Evolutionary conservation across 805 yeast genomes (phyloP).

Genomic region (Yueomyces sinensis): DNA sequence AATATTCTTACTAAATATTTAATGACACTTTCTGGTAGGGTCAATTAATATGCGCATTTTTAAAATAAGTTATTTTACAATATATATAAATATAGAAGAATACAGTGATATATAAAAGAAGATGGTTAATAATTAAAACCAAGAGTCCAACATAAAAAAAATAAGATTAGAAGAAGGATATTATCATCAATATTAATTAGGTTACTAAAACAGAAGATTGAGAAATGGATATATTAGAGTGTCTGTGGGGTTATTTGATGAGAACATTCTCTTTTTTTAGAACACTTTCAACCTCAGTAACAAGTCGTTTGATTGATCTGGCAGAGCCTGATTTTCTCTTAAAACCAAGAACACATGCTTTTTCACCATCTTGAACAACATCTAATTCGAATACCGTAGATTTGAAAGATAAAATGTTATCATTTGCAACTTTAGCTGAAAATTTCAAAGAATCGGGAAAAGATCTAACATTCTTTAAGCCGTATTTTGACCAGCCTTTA

Average conservation of each 20-base stretch:
- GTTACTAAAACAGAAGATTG: background rate
- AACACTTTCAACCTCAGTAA: slow-evolving; percentile 51
- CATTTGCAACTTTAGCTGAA: slow-evolving; percentile 49
- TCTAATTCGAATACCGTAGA: slow-evolving; percentile 50
- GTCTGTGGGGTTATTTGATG: slow-evolving; percentile 2
- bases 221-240: too few species aligned
- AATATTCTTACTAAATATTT: too few species aligned
- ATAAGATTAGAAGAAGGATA: background rate
- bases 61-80: too few species aligned
- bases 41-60: too few species aligned
- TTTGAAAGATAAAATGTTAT: slow-evolving; percentile 48
- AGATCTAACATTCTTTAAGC: slow-evolving; percentile 41
- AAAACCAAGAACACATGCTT: slow-evolving; percentile 41
- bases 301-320: slow-evolving; percentile 45
- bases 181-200: background rate
- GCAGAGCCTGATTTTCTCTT: slow-evolving; percentile 53
- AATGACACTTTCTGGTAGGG: too few species aligned
- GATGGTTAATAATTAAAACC: background rate
- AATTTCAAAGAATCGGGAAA: slow-evolving; percentile 32
- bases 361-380: slow-evolving; percentile 30
- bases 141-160: background rate
- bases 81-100: too few species aligned
- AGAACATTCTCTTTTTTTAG: slow-evolving; percentile 48
- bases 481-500: slow-evolving; percentile 58
- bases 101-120: too few species aligned